Evolutionary conservation across 2,329 filamentous ascomycete genomes (phyloP), one percentile per base, ranked within the genome.

Genomic region (Catunica adiposa): DNA sequence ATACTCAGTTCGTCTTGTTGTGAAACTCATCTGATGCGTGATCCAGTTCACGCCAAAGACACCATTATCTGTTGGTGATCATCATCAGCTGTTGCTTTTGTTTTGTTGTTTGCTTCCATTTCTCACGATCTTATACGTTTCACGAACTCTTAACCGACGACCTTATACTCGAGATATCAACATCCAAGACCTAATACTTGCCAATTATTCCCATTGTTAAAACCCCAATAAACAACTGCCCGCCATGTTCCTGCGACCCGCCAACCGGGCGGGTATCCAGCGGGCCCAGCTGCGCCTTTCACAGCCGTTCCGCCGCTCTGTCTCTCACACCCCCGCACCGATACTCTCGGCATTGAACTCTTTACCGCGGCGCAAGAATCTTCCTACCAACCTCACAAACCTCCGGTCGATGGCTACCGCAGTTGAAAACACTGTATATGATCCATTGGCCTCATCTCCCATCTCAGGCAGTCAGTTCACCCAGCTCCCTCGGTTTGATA

Each of bases 401-500:
- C 31, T 52, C 4, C 64, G 70, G 9, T 66, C 51, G 26, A 64
- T 73, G 8, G 70, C 70, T 37, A 73, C 70, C 3, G 69, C 69
- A 2, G 67, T 72, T 5, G 68, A 71, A 8, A 69, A 71, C 55
- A 66, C 62, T 1, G 59, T 59, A 25, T 57, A 56, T 26, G 57
- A 59, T 51, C 57, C 54, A 6, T 23, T 59, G 17, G 53, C 56
- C 22, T 54, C 56, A 23, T 55, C 53, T 5, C 54, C 56, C 7
- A 34, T 58, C 31, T 47, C 56, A 31, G 38, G 26, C 23, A n/a
- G n/a, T 11, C 4, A 72, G 25, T 50, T 15, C 42, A 56, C 29
- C 11, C 11, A 5, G 3, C 60, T 78, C 22, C 65, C 64, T 54
- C 57, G 66, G 6, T 72, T 75, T 63, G 71, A 79, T 56, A 66